Conservation (phyloP, 495 filamentous ascomycete genomes). For the Cenococcum geophilum region DNA sequence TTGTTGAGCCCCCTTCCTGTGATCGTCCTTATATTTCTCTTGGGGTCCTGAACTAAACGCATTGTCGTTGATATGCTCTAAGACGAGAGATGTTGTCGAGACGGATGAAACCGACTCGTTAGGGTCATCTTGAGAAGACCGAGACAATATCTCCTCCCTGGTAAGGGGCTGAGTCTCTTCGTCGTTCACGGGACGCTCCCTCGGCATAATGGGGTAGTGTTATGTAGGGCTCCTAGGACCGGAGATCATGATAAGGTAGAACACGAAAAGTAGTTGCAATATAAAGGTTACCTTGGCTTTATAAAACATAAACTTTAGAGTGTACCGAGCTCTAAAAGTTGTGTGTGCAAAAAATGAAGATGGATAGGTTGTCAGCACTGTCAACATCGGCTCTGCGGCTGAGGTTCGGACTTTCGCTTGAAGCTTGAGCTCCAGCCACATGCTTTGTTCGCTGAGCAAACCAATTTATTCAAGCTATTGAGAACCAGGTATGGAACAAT, state of each 20-base stretch:
- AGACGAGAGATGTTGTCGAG: slow-evolving; percentile 71
- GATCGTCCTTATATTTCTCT: slow-evolving; percentile 44
- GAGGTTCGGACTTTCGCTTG: not conserved
- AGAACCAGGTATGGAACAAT: not conserved
- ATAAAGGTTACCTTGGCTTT: no score
- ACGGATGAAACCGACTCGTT: slow-evolving; percentile 59
- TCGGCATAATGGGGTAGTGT: slow-evolving; percentile 21
- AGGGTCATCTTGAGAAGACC: slow-evolving; percentile 39
- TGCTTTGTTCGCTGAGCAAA: not conserved
- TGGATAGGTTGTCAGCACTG: no score
- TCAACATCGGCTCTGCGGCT: not conserved
- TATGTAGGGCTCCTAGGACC: not conserved
- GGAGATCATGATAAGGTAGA: not conserved
- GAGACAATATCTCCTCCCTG: slow-evolving; percentile 11
- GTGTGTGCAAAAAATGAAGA: not conserved
- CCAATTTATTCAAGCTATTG: not conserved
- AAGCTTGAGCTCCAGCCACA: not conserved
- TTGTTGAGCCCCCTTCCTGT: slow-evolving; percentile 14
- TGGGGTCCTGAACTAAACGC: slow-evolving; percentile 28
- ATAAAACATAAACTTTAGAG: not conserved
- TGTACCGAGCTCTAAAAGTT: not conserved
- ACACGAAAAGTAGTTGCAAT: not conserved
- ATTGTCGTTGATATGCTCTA: slow-evolving; percentile 60
- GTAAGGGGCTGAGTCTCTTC: slow-evolving; percentile 34
- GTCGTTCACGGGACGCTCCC: slow-evolving; percentile 24